Percentiles rank a stretch among this genome's conserved stretches.
phyloP scores from a whole-genome alignment of 1,284 basidiomycete genomes.

The Moesziomyces parantarcticus region DNA sequence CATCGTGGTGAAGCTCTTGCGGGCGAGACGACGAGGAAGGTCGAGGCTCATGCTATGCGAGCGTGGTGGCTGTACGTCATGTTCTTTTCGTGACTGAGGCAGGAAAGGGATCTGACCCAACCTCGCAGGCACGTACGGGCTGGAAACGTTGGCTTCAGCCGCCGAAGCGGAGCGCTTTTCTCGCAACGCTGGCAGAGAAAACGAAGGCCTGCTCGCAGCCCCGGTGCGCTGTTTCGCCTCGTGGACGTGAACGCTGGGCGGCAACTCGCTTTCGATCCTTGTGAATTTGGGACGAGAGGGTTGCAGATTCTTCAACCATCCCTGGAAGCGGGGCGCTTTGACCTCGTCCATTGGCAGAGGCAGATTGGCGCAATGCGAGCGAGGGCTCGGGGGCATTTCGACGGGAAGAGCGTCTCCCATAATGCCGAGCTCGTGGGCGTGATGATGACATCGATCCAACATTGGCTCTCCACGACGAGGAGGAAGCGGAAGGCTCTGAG shows the following conservation, averaged over 20 bases:
- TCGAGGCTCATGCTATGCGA: constrained; percentile 27
- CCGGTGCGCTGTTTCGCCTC: neutral
- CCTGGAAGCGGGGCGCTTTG: constrained; percentile 1
- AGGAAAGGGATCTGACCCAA: constrained; percentile 4
- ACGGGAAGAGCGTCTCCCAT: constrained; percentile 2
- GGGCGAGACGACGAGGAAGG: constrained; percentile 7
- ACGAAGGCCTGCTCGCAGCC: neutral
- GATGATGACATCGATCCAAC: constrained; percentile 9
- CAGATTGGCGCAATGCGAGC: constrained; percentile 3
- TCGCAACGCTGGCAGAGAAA: neutral
- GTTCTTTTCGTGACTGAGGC: neutral
- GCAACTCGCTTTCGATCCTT: too few relatives aligned
- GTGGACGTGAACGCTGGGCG: too few relatives aligned
- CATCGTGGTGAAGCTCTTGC: constrained; percentile 15
- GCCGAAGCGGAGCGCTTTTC: constrained; percentile 6
- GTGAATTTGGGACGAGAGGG: constrained; percentile 2
- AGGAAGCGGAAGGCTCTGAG: neutral
- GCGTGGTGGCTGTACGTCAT: neutral
- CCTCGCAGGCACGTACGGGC: constrained; percentile 6
- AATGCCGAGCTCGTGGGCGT: constrained; percentile 19
- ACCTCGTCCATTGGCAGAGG: constrained; percentile 3
- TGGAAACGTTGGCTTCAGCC: constrained; percentile 1
- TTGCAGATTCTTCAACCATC: constrained; percentile 8
- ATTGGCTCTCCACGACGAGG: neutral
- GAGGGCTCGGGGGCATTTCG: constrained; percentile 15